Evolutionary conservation across 768 basidiomycete species (phyloP).

Genomic region (Tephrocybe sp.): DNA sequence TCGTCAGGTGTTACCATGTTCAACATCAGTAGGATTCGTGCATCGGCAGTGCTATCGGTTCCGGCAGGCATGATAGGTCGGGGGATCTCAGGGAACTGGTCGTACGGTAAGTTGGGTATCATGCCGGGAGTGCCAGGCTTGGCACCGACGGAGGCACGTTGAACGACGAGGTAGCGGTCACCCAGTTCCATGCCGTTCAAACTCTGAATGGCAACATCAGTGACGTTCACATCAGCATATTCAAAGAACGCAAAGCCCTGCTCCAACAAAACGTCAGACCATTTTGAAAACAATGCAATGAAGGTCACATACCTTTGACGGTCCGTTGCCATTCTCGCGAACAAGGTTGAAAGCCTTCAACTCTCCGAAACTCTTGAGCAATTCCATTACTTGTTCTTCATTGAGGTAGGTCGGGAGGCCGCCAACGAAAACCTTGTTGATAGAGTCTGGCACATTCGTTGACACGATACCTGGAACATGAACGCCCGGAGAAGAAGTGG

Average conservation of each 20-base stretch:
- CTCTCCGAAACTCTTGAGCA: constrained; percentile 96
- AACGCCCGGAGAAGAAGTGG: constrained; percentile 52
- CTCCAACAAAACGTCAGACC: constrained; percentile 6
- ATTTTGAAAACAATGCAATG: neutral
- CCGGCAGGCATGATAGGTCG: constrained; percentile 88
- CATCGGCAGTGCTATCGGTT: constrained; percentile 53
- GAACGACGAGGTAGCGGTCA: constrained; percentile 93
- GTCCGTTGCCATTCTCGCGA: constrained; percentile 85
- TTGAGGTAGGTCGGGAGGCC: constrained; percentile 94
- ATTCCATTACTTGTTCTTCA: constrained; percentile 98
- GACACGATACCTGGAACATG: constrained; percentile 96
- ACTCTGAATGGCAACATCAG: constrained; percentile 94
- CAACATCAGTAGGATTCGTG: constrained; percentile 92
- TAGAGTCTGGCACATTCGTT: constrained; percentile 94
- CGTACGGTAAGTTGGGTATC: constrained; percentile 72
- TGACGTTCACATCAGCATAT: constrained; percentile 86
- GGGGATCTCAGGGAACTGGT: constrained; percentile 81
- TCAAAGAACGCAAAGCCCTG: constrained; percentile 99
- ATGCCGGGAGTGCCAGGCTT: constrained; percentile 68
- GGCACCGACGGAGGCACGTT: constrained; percentile 93
- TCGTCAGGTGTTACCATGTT: constrained; percentile 99
- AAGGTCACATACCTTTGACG: constrained; percentile 67
- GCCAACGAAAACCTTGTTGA: constrained; percentile 98
- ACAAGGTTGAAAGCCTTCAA: constrained; percentile 98
- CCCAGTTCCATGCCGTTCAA: constrained; percentile 98